A percentile compares a stretch with the other conserved stretches of the same genome.
Evolutionary conservation across 164 flowering plant species (phyloP).

Genomic region (Aristolochia fimbriata): DNA sequence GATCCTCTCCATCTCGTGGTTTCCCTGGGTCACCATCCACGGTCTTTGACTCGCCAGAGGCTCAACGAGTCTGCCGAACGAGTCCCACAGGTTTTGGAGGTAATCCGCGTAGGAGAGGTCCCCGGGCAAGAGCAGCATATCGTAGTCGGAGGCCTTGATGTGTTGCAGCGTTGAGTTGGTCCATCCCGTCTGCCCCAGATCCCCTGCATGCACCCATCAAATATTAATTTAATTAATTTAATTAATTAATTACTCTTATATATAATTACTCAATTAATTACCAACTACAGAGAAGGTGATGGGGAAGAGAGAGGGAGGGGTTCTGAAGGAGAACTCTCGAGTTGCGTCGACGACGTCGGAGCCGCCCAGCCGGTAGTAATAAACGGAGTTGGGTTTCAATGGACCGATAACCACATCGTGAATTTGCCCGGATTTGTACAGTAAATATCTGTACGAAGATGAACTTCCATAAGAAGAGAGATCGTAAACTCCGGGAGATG

Average conservation of each 20-base stretch:
- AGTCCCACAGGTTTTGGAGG: slow-evolving; percentile 58
- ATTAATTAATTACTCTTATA: too few species aligned
- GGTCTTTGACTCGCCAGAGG: slow-evolving; percentile 74
- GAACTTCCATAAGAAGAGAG: slow-evolving; percentile 35
- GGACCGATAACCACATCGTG: slow-evolving; percentile 59
- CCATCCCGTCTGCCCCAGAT: slow-evolving; percentile 84
- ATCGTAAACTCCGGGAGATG: slow-evolving; percentile 22
- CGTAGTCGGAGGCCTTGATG: slow-evolving; percentile 43
- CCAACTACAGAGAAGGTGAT: slow-evolving; percentile 49
- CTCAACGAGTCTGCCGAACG: slow-evolving; percentile 69
- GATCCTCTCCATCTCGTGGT: slow-evolving; percentile 69
- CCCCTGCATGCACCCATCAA: slow-evolving; percentile 30
- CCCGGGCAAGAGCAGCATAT: slow-evolving; percentile 63
- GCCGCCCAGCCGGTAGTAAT: slow-evolving; percentile 46
- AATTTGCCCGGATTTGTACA: slow-evolving; percentile 49
- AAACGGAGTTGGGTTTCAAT: slow-evolving; percentile 30
- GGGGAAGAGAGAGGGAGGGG: slow-evolving; percentile 58
- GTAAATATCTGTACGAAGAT: slow-evolving; percentile 22
- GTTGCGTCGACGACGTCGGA: slow-evolving; percentile 10
- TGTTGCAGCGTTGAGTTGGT: slow-evolving; percentile 66
- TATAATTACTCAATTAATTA: slow-evolving; percentile 11
- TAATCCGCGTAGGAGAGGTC: slow-evolving; percentile 76
- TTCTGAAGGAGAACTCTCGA: slow-evolving; percentile 40
- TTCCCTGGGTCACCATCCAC: slow-evolving; percentile 91
- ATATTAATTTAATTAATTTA: too few species aligned